Base-by-base conservation (phyloP, 495 filamentous ascomycete genomes). In the Penicillium mononematosum region DNA sequence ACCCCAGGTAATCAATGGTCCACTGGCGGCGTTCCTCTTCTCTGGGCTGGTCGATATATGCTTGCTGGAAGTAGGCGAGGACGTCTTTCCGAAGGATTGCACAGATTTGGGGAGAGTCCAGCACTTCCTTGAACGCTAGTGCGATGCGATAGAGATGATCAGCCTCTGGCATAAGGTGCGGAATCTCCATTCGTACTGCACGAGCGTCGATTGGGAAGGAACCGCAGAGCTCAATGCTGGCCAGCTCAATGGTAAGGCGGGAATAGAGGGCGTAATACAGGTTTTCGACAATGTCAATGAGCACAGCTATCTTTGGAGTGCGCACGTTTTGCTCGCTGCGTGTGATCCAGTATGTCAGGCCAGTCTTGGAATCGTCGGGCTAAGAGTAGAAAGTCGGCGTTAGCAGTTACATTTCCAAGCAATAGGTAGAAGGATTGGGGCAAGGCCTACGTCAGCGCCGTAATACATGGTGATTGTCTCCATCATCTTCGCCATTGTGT, bases 241-340 rank as follows among this genome's bases (percentile, higher is more conserved):
- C 69, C 43, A 77, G 64, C 43, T 78, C 75, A 42, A 75, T 60
- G 11, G 67, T 60, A 5, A 78, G 38, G 45, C 73, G 61, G 0
- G 74, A 59, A 44, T 76, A 78, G 19, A 75, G 42, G 8, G 66
- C 57, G 49, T 74, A 73, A 19, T 68, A 78, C 10, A 78, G 58
- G 20, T 67, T 66, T 34, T 78, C 72, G 14, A 70, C 58, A 17
- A 56, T 63, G 5, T 69, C 61, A 46, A 75, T 66, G 16, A 78
- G 57, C 4, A 52, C 50, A 12, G 50, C 41, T 5, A 76, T 57
- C 1, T 66, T 64, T 3, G 63, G 47, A 14, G 62, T 66, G 29
- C 45, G 56, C 6, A 73, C 53, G 12, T 68, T 36, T 16, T 53
- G 42, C 38, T 78, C 73, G 5, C 67, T 64, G 12, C 58, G 60